A percentile compares a stretch with the other conserved stretches of the same genome.
These are phyloP conservation scores for Lentithecium fluviatile DNA, from an alignment of 495 filamentous ascomycete genomes.

Conservation along the genomic window DNA sequence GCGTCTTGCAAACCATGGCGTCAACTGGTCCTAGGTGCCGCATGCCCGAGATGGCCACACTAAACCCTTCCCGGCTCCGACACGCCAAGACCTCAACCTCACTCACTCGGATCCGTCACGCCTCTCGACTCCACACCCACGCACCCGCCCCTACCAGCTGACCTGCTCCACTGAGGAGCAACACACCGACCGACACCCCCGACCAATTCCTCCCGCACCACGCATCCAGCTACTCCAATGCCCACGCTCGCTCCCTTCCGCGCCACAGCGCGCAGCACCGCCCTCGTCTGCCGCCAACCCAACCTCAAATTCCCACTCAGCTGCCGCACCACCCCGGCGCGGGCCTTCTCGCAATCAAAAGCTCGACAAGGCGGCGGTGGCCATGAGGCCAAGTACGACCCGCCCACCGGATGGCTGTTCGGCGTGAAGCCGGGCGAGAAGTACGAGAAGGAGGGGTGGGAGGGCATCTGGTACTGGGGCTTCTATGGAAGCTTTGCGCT, in stretches of 20 bases:
- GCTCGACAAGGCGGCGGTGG: slow-evolving; percentile 36
- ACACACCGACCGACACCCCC: too few species aligned
- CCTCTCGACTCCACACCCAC: too few species aligned
- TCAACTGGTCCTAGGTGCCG: too few species aligned
- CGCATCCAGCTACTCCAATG: not conserved
- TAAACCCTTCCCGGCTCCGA: too few species aligned
- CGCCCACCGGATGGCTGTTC: slow-evolving; percentile 86
- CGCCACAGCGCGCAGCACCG: slow-evolving; percentile 2
- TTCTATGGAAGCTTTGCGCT: slow-evolving; percentile 80
- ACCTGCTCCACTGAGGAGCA: too few species aligned
- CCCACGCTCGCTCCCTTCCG: slow-evolving; percentile 1
- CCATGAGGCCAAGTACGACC: slow-evolving; percentile 83
- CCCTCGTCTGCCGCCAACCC: not conserved
- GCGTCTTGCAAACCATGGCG: too few species aligned
- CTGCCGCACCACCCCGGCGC: slow-evolving; percentile 4
- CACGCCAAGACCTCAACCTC: too few species aligned
- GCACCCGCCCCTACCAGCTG: too few species aligned
- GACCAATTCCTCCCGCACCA: too few species aligned
- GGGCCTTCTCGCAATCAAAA: slow-evolving; percentile 21
- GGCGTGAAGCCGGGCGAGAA: slow-evolving; percentile 91
- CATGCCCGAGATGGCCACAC: too few species aligned
- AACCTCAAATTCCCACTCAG: slow-evolving; percentile 1
- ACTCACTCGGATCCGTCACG: too few species aligned
- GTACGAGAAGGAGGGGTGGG: slow-evolving; percentile 94
- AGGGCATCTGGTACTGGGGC: slow-evolving; percentile 81